Evolutionary conservation across 129 eudicot species (phyloP), one percentile per base, ranked within the genome.

Genomic region (Flaveria robusta): DNA sequence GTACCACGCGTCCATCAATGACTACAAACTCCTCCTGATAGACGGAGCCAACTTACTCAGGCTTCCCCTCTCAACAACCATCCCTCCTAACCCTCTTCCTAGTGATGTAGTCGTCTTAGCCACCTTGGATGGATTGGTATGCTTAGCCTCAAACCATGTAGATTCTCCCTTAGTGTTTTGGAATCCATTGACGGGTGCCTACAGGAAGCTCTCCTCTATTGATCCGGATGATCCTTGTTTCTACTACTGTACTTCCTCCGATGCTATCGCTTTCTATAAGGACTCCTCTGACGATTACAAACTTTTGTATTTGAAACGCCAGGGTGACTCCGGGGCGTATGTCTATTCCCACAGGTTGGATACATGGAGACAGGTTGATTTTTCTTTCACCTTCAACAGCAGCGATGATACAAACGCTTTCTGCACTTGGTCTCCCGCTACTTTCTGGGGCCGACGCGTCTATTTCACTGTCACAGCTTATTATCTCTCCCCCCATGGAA

Each of bases 401-500:
- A 34, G 15, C 5, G 19, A 15, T 50, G 56, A 50, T 12, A 2
- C n/a, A 49, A 5, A 29, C 37, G 10, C 68, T 22, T 63, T 26
- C 43, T 26, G 11, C 45, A 1, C 3, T 37, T 63, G 43, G 45
- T 63, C 45, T 26, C 46, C 43, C 27, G 45, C 68, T 63, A 63
- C 68, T 29, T 29, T 63, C 23, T 29, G 9, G 18, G 45, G 68
- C 41, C 43, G 29, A 31, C 2, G 22, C 10, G 45, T 63, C 27
- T 63, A 63, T 37, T 63, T 63, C 19, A 63, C n/a, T 13, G 11
- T 63, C 9, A 63, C 42, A n/a, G 68, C 60, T 54, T 19, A 54
- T 54, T 54, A 6, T 54, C 6, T 19, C 11, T 2, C 2, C 3
- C 3, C 62, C 19, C 1, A 2, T 2, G 26, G 19, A 18, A 63